Percentiles rank a stretch among this genome's conserved stretches.
Conservation (phyloP, 805 yeast genomes). For the Ogataea wickerhamii region DNA sequence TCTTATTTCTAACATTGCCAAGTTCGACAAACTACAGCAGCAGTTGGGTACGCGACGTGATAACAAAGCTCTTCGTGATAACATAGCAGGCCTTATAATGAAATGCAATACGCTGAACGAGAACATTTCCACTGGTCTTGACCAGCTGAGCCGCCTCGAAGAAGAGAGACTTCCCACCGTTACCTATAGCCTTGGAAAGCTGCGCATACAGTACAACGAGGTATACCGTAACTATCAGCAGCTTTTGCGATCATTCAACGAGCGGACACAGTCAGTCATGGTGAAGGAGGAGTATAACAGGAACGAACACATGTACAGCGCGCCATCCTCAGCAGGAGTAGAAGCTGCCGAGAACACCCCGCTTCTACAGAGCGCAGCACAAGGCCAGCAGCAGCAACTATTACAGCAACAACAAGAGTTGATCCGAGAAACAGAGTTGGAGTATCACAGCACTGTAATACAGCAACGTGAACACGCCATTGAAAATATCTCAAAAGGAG, state of each 20-base stretch:
- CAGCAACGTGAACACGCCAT: slow-evolving; percentile 75
- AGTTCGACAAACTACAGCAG: slow-evolving; percentile 45
- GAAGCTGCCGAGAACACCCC: slow-evolving; percentile 17
- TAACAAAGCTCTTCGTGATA: slow-evolving; percentile 33
- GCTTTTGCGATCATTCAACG: slow-evolving; percentile 46
- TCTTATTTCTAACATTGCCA: slow-evolving; percentile 41
- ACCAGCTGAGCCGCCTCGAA: slow-evolving; percentile 10
- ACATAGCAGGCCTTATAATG: slow-evolving; percentile 25
- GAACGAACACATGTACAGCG: slow-evolving; percentile 7
- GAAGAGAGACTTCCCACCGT: slow-evolving; percentile 11
- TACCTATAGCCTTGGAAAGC: slow-evolving; percentile 45
- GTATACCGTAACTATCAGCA: slow-evolving; percentile 44
- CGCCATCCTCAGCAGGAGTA: slow-evolving; percentile 8
- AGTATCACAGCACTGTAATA: slow-evolving; percentile 60
- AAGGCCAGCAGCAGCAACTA: slow-evolving; percentile 27
- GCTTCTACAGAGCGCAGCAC: slow-evolving; percentile 8
- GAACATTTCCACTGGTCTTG: slow-evolving; percentile 14
- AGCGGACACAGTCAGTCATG: slow-evolving; percentile 40
- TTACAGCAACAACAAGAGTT: slow-evolving; percentile 35
- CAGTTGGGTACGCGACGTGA: slow-evolving; percentile 56
- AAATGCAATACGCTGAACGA: slow-evolving; percentile 16
- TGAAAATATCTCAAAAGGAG: slow-evolving; percentile 68
- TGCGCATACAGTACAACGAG: slow-evolving; percentile 53
- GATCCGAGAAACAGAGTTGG: slow-evolving; percentile 43
- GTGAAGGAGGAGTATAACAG: slow-evolving; percentile 29